phyloP scores from a whole-genome alignment of 805 yeast genomes.

The Diddensiella caesifluorescens region DNA sequence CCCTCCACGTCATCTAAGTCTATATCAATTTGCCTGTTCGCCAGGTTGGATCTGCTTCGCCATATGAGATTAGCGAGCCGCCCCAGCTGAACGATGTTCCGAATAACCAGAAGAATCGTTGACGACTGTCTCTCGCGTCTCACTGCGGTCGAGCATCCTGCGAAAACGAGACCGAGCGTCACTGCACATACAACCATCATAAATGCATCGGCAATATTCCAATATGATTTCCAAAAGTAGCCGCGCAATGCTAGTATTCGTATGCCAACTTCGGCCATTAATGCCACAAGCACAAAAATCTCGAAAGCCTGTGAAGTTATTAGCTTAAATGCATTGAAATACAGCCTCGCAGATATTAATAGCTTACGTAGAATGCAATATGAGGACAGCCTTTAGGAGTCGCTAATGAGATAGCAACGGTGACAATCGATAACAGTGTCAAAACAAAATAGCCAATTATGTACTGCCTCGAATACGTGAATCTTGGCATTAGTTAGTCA shows the following conservation, averaged over 20 bases:
- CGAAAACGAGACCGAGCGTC: slow-evolving; percentile 16
- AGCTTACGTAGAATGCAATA: slow-evolving; percentile 9
- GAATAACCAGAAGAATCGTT: slow-evolving; percentile 12
- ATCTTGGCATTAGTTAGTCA: slow-evolving; percentile 4
- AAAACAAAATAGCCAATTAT: slow-evolving; percentile 12
- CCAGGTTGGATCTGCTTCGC: slow-evolving; percentile 13
- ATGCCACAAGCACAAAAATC: slow-evolving; percentile 10
- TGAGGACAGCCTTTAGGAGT: slow-evolving; percentile 16
- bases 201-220: slow-evolving; percentile 15
- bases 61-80: slow-evolving; percentile 13
- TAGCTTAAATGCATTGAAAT: background rate
- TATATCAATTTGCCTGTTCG: slow-evolving; percentile 12
- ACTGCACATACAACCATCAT: slow-evolving; percentile 12
- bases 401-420: slow-evolving; percentile 12
- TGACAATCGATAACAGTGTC: slow-evolving; percentile 12
- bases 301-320: slow-evolving; percentile 5
- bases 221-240: slow-evolving; percentile 15
- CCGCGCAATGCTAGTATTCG: slow-evolving; percentile 11
- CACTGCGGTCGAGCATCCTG: slow-evolving; percentile 14
- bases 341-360: background rate
- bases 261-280: slow-evolving; percentile 12
- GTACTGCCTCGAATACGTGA: slow-evolving; percentile 17
- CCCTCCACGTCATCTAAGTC: slow-evolving; percentile 15
- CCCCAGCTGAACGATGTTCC: slow-evolving; percentile 14
- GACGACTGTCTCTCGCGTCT: slow-evolving; percentile 13